Percentiles rank a stretch among this genome's conserved stretches.
Evolutionary conservation across 2,329 filamentous ascomycete genomes (phyloP).

Genomic region (Curvularia verruculosa): DNA sequence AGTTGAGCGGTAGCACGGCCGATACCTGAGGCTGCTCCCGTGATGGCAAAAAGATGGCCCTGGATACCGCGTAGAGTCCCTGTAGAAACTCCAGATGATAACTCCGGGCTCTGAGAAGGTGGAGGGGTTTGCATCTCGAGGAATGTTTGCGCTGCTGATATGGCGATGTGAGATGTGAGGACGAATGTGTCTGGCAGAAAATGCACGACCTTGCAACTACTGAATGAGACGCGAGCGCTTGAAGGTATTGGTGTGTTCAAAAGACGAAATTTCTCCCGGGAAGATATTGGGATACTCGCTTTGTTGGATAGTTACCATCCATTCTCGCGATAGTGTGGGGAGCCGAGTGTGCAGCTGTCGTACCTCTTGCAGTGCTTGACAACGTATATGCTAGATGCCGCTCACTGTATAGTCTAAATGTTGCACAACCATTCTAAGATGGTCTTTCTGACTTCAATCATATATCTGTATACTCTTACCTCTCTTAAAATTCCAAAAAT

Average conservation of each 20-base stretch:
- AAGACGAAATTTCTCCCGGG: background rate
- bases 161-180: background rate
- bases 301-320: background rate
- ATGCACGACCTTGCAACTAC: background rate
- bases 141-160: background rate
- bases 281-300: background rate
- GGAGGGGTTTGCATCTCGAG: background rate
- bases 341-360: background rate
- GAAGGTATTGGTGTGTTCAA: background rate
- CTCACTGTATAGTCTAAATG: background rate
- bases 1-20: conserved; percentile 14
- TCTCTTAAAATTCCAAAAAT: too few species aligned
- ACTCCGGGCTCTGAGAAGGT: background rate
- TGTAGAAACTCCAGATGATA: background rate
- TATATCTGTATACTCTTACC: background rate
- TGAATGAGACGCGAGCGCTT: too few species aligned
- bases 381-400: background rate
- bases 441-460: background rate
- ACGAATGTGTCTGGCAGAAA: background rate
- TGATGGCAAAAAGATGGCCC: conserved; percentile 17
- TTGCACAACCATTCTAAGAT: background rate
- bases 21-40: conserved; percentile 23
- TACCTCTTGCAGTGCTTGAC: background rate
- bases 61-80: conserved; percentile 1
- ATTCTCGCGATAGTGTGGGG: background rate